Percentiles rank a stretch among this genome's conserved stretches.
phyloP scores from a whole-genome alignment of 2,329 filamentous ascomycete species.

The Tothia fuscella region DNA sequence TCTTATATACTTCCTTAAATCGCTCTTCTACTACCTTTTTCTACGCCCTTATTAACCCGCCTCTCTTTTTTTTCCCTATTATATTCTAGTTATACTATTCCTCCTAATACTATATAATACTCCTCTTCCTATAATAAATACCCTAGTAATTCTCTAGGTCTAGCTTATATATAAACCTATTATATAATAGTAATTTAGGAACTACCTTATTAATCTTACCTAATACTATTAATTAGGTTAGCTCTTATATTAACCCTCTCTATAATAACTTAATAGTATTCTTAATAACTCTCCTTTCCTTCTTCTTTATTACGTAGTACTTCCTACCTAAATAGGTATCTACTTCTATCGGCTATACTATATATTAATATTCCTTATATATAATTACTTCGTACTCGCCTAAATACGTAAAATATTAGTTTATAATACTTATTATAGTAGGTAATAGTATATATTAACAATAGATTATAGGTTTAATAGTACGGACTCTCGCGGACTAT shows the following conservation, averaged over 20 bases:
- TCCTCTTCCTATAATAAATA: background rate
- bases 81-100: background rate
- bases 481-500: background rate
- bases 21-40: background rate
- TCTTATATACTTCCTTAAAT: slow-evolving; percentile 3
- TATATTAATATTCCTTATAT: slow-evolving; percentile 1
- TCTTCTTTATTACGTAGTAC: background rate
- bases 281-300: background rate
- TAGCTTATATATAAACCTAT: slow-evolving; percentile 3
- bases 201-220: background rate
- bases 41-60: background rate
- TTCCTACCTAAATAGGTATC: background rate
- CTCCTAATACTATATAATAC: background rate
- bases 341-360: slow-evolving; percentile 1
- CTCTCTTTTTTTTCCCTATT: background rate
- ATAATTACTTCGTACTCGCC: slow-evolving; percentile 3
- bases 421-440: background rate
- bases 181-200: slow-evolving; percentile 2
- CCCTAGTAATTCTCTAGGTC: background rate
- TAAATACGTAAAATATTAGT: background rate
- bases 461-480: background rate
- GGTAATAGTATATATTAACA: background rate
- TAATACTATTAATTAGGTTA: background rate
- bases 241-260: background rate
- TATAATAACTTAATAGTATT: background rate